These are phyloP conservation scores for Sicyos edulis DNA, from an alignment of 306 rosid genomes.

Conservation along the genomic window DNA sequence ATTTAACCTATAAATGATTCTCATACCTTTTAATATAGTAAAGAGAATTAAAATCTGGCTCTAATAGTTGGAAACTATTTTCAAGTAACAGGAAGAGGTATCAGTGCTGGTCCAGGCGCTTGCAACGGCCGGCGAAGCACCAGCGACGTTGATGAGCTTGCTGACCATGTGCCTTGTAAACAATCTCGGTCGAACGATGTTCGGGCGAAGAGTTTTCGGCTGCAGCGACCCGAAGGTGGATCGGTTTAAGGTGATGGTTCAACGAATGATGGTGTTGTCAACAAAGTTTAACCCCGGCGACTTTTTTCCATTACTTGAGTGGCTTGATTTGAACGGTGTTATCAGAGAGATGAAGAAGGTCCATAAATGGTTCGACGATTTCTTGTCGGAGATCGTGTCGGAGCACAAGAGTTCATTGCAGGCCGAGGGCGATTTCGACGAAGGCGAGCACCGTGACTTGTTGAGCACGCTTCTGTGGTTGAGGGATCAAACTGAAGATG, in stretches of 20 bases:
- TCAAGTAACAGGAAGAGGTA: slow-evolving; percentile 50
- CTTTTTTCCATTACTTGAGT: slow-evolving; percentile 56
- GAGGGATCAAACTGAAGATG: slow-evolving; percentile 35
- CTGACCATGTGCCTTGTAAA: slow-evolving; percentile 57
- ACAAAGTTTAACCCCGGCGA: slow-evolving; percentile 69
- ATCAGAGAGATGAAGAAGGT: slow-evolving; percentile 51
- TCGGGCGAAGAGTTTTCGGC: slow-evolving; percentile 54
- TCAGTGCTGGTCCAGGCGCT: slow-evolving; percentile 37
- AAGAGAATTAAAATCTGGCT: no score
- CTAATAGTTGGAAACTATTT: no score
- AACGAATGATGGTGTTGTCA: slow-evolving; percentile 54
- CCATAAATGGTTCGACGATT: slow-evolving; percentile 53
- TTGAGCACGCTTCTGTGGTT: slow-evolving; percentile 43
- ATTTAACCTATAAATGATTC: no score
- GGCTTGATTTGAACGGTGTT: slow-evolving; percentile 62
- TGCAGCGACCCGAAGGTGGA: slow-evolving; percentile 42
- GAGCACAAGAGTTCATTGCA: slow-evolving; percentile 36
- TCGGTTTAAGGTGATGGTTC: slow-evolving; percentile 64
- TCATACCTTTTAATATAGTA: no score
- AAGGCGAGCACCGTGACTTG: slow-evolving; percentile 37
- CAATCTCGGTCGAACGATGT: slow-evolving; percentile 51
- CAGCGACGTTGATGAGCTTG: slow-evolving; percentile 46
- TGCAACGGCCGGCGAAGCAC: slow-evolving; percentile 32
- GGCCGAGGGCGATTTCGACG: neutral
- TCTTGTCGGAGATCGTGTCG: slow-evolving; percentile 42